Evolutionary conservation across 2,329 filamentous ascomycete genomes (phyloP).

Genomic region (Graphilbum sp.): DNA sequence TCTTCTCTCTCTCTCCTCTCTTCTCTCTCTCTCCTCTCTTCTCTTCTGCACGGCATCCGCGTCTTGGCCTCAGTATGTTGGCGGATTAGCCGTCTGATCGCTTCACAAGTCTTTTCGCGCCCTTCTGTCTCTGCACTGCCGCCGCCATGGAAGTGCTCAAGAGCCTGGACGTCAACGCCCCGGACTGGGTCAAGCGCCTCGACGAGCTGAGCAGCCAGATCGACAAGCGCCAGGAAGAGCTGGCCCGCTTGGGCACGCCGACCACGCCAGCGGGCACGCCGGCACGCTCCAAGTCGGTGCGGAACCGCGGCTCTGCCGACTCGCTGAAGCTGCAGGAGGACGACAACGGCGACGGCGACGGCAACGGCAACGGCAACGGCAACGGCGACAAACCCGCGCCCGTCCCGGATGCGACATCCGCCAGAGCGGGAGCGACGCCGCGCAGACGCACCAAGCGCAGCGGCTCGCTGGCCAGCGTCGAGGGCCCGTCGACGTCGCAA

Average conservation of each 20-base stretch:
- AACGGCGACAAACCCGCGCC: not conserved
- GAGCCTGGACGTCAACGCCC: constrained; percentile 37
- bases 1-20: not conserved
- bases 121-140: not conserved
- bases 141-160: constrained; percentile 39
- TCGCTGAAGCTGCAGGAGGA: constrained; percentile 13
- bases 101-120: not conserved
- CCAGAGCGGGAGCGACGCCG: constrained; percentile 28
- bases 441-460: constrained; percentile 31
- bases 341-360: constrained; percentile 2
- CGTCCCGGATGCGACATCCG: not conserved
- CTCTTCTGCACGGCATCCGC: not conserved
- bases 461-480: constrained; percentile 33
- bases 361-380: not conserved
- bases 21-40: not conserved
- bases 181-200: constrained; percentile 41
- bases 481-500: constrained; percentile 24
- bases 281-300: constrained; percentile 12
- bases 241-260: constrained; percentile 22
- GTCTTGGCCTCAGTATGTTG: no score
- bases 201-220: constrained; percentile 46
- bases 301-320: constrained; percentile 14
- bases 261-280: constrained; percentile 6
- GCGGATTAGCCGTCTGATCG: not conserved
- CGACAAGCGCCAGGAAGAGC: constrained; percentile 41